Base-by-base conservation (phyloP, 768 basidiomycete genomes). In the Hebeloma cylindrosporum region DNA sequence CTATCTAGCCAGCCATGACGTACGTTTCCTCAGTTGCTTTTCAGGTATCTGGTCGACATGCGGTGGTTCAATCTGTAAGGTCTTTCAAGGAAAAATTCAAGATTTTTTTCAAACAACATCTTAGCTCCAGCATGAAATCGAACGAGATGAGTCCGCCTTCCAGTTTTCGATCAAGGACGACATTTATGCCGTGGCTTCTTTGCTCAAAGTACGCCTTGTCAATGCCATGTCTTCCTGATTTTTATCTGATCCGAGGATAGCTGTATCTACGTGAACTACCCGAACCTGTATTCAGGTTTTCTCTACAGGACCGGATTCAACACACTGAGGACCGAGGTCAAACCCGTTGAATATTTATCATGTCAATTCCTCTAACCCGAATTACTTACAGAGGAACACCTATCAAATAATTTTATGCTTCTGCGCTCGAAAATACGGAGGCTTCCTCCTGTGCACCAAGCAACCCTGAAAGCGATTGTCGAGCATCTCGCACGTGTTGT, bases 351-450 rank as follows among this genome's bases (percentile, higher is more conserved):
- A 17, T 18, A 11, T 33, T 21, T 14, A 20, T 26, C 18, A 16
- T 25, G 16, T 18, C 10, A 22, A 14, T 25, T 28, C 18, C 45
- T 14, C 35, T 48, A 13, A 45, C 41, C 7, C 29, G 7, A 17
- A 11, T 18, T n/a, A n/a, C n/a, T 23, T 18, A 23, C 53, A 93
- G 89, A 79, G 40, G 82, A 84, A 39, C 92, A 93, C 58, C 67
- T 81, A 21, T 60, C 74, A 39, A 83, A 80, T 59, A 79, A 82
- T 57, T 87, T 93, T 61, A 72, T 74, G 48, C 73, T 89, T n/a
- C 65, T 95, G 43, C 82, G 90, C n/a, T 82, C 84, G 28, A 92
- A 92, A 68, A 86, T 95, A 52, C 81, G 91, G 35, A 73, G 93
- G 40, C 63, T 96, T 30, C 90, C 92, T 1, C 65, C 79, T 2